Evolutionary conservation across 768 basidiomycete genomes (phyloP), one percentile per base, ranked within the genome.

Genomic region (Mycena metata): DNA sequence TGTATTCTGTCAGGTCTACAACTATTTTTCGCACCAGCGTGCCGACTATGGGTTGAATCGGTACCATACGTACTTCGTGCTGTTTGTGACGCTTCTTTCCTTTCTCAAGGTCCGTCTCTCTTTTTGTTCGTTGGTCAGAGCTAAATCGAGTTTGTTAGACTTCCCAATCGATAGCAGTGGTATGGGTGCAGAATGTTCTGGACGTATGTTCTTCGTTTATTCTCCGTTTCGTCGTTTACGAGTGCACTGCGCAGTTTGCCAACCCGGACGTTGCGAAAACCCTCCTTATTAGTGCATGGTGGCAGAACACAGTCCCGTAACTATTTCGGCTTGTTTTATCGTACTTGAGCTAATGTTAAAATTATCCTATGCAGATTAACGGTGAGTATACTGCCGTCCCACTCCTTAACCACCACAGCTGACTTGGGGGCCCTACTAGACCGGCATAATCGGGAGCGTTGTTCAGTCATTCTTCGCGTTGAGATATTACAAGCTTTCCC

Each of bases 171-270:
- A 63, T 63, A 39, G 61, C 50, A 50, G 51, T 63, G 15, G 51
- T 63, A 2, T 63, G 61, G 61, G 51, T 63, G n/a, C 61, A 63
- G 51, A 63, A 63, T 54, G 61, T 63, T 6, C 35, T 33, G 16
- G 36, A 41, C 11, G 60, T 61, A 12, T 19, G 60, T 50, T 24
- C 16, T 24, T 3, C 26, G 6, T 39, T 33, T 21, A 30, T 19
- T 36, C 30, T 52, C 17, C 19, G n/a, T 19, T 52, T 30, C 30
- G 30, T 30, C 6, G 30, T 6, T 30, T 30, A 35, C 15, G 15
- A 47, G 21, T 35, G 30, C 16, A n/a, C 30, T 30, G 12, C 11
- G 24, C 49, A 63, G 30, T 63, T 36, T 47, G 45, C 41, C 24
- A 54, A 63, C 26, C 61, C 61, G 17, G 61, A 63, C 26, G 50